Conservation (phyloP, 192 early-diverging fungal species). For the Podila epicladia region DNA sequence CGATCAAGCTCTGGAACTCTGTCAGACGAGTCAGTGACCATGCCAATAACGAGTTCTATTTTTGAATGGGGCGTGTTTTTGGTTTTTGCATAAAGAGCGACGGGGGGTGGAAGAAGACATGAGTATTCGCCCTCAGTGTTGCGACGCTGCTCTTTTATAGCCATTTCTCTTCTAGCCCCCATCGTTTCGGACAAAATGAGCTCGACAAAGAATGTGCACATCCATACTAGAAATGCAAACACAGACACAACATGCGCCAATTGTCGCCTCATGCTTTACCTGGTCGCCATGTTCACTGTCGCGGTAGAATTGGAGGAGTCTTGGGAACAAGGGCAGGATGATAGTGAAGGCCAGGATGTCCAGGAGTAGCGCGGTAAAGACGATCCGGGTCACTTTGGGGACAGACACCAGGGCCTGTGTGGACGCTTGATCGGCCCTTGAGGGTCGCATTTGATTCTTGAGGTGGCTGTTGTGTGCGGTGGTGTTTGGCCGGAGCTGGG, state of each 20-base stretch:
- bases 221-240: background rate
- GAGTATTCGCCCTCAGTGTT: background rate
- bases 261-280: slow-evolving; percentile 43
- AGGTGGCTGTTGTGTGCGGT: background rate
- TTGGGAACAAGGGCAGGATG: slow-evolving; percentile 94
- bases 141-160: background rate
- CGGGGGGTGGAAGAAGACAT: background rate
- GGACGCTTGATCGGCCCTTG: background rate
- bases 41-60: slow-evolving; percentile 43
- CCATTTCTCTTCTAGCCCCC: background rate
- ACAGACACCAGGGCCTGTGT: slow-evolving; percentile 9
- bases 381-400: slow-evolving; percentile 51
- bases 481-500: background rate
- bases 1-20: slow-evolving; percentile 42
- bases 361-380: slow-evolving; percentile 89
- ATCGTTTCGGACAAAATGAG: no score
- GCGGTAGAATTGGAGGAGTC: slow-evolving; percentile 90
- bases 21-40: slow-evolving; percentile 46
- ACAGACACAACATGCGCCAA: slow-evolving; percentile 1
- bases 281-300: slow-evolving; percentile 65
- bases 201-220: background rate
- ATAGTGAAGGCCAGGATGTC: slow-evolving; percentile 98
- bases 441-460: background rate
- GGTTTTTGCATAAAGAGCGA: background rate
- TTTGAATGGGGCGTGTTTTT: background rate